Percentiles rank a stretch among this genome's conserved stretches.
These are phyloP conservation scores for Ophiostoma ips DNA, from an alignment of 2,329 filamentous ascomycete genomes.

Conservation along the genomic window DNA sequence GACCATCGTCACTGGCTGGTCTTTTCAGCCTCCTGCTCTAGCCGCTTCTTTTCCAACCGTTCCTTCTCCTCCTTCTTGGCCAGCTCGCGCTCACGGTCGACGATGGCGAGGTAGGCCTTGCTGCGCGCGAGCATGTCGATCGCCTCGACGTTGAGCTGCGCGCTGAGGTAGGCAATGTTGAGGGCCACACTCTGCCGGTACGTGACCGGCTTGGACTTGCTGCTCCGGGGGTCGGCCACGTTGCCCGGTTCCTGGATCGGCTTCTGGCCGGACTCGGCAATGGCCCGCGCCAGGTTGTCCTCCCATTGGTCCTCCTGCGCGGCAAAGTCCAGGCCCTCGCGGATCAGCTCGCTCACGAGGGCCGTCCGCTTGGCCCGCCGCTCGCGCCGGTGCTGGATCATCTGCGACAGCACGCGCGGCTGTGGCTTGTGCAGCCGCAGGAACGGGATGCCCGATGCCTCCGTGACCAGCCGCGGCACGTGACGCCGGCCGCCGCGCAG, in stretches of 20 bases:
- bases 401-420: conserved; percentile 39
- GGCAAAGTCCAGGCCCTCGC: conserved; percentile 19
- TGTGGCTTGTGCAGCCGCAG: conserved; percentile 55
- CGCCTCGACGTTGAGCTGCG: conserved; percentile 20
- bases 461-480: conserved; percentile 41
- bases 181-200: conserved; percentile 19
- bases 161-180: conserved; percentile 15
- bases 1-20: neutral
- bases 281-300: conserved; percentile 21
- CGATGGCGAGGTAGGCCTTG: conserved; percentile 26
- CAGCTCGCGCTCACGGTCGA: conserved; percentile 25
- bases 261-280: neutral
- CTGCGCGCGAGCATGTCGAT: conserved; percentile 28
- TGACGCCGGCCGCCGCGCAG: conserved; percentile 36
- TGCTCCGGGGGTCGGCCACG: neutral
- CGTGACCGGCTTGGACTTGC: conserved; percentile 7
- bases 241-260: neutral
- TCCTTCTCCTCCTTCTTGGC: conserved; percentile 19
- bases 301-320: conserved; percentile 39
- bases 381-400: conserved; percentile 38
- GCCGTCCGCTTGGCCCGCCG: conserved; percentile 29
- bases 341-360: conserved; percentile 24
- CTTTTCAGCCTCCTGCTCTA: neutral
- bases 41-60: neutral
- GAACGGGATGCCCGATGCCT: conserved; percentile 45